Percentiles rank a stretch among this genome's conserved stretches.
phyloP scores from a whole-genome alignment of 163 green algal species.

The Chloromonas sp. region DNA sequence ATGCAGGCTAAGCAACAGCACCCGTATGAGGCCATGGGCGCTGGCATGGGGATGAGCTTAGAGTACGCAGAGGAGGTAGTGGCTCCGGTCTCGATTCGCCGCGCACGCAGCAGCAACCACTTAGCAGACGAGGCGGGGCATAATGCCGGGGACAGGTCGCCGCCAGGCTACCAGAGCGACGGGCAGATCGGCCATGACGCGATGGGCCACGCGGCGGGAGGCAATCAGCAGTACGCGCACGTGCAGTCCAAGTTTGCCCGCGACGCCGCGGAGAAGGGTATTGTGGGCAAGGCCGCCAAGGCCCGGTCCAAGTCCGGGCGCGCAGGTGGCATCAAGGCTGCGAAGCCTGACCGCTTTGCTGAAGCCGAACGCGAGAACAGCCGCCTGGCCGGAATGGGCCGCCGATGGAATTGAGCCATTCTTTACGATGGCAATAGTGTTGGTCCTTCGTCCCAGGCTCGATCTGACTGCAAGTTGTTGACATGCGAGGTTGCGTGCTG shows the following conservation, averaged over 20 bases:
- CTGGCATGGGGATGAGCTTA: neutral
- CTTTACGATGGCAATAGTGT: too few species aligned
- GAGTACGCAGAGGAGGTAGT: neutral
- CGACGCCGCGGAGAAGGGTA: neutral
- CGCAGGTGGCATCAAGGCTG: neutral
- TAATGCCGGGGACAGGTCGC: neutral
- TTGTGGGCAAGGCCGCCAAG: neutral
- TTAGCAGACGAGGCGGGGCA: neutral
- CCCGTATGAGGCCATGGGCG: neutral
- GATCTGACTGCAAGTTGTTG: too few species aligned
- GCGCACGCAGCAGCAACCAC: neutral
- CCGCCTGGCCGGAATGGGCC: neutral
- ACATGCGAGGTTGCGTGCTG: too few species aligned
- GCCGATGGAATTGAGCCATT: neutral
- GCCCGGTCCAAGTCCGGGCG: neutral
- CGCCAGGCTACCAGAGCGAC: neutral
- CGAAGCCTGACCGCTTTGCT: neutral
- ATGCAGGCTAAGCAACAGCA: neutral
- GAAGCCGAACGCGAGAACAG: slow-evolving; percentile 5
- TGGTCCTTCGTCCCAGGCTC: too few species aligned
- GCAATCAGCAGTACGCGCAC: slow-evolving; percentile 18
- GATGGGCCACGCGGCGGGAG: neutral
- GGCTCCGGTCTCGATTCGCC: neutral
- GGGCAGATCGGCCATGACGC: neutral
- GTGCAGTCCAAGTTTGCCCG: slow-evolving; percentile 23